Percentiles rank a stretch among this genome's conserved stretches.
phyloP scores from a whole-genome alignment of 208 protist species.

The Acanthamoeba lenticulata region DNA sequence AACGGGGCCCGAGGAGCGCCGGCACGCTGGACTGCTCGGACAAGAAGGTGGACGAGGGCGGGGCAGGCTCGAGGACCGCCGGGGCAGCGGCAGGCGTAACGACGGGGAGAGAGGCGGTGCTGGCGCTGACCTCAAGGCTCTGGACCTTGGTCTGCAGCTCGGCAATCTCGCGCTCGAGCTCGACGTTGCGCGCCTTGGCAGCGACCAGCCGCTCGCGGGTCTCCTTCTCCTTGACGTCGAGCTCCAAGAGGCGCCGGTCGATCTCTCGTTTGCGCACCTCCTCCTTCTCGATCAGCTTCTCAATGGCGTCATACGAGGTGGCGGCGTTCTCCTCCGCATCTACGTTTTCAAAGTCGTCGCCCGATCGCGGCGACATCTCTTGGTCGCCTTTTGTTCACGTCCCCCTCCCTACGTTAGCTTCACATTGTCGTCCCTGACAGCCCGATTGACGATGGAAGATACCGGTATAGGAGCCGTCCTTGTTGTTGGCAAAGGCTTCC shows the following conservation, averaged over 20 bases:
- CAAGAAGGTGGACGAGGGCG: too few relatives aligned
- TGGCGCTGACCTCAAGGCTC: background rate
- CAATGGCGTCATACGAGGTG: background rate
- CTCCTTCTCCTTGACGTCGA: background rate
- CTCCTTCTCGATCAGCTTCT: background rate
- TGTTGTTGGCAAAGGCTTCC: background rate
- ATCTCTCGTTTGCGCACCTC: background rate
- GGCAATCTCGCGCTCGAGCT: constrained; percentile 48
- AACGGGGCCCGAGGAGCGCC: too few relatives aligned
- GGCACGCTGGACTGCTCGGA: too few relatives aligned
- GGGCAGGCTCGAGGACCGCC: too few relatives aligned
- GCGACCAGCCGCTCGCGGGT: background rate
- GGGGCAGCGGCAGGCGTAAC: too few relatives aligned
- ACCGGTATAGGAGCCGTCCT: too few relatives aligned
- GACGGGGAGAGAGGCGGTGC: background rate
- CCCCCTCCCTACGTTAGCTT: too few relatives aligned
- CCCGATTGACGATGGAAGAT: too few relatives aligned
- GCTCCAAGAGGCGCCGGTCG: background rate
- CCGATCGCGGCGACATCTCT: background rate
- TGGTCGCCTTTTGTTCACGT: too few relatives aligned
- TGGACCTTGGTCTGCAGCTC: background rate
- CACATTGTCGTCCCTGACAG: too few relatives aligned
- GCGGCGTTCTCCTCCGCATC: background rate
- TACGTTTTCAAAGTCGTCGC: background rate
- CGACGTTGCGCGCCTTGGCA: background rate